Evolutionary conservation across 1,284 basidiomycete species (phyloP).

Genomic region (Pterula multifida): DNA sequence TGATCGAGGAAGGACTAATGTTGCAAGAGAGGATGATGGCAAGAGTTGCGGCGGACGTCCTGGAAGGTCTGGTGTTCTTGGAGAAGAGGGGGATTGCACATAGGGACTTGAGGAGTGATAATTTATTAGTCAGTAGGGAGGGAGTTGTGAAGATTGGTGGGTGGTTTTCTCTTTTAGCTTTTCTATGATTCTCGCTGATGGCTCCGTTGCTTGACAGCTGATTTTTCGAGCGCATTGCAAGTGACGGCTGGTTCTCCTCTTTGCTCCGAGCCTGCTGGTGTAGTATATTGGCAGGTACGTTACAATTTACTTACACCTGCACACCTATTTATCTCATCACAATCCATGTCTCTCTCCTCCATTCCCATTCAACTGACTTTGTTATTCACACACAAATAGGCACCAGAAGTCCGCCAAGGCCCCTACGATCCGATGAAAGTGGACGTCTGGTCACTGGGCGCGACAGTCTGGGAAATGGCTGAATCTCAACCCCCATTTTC

Average conservation of each 20-base stretch:
- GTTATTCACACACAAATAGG: neutral
- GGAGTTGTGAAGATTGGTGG: conserved; percentile 66
- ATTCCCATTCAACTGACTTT: conserved; percentile 3
- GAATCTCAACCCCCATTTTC: conserved; percentile 64
- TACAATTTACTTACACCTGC: conserved; percentile 1
- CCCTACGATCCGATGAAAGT: conserved; percentile 63
- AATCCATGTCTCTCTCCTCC: neutral
- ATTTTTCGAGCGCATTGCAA: conserved; percentile 63
- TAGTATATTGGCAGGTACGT: conserved; percentile 64
- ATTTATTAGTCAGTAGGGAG: conserved; percentile 51
- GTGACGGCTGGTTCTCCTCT: conserved; percentile 36
- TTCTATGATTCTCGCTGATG: conserved; percentile 5
- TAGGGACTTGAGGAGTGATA: conserved; percentile 71
- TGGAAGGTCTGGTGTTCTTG: conserved; percentile 52
- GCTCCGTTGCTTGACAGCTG: conserved; percentile 31
- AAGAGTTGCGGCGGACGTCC: conserved; percentile 60
- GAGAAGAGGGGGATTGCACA: conserved; percentile 57
- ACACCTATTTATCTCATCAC: conserved; percentile 14
- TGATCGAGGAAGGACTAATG: conserved; percentile 46
- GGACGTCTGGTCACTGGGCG: conserved; percentile 72
- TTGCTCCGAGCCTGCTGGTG: conserved; percentile 47
- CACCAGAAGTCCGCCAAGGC: conserved; percentile 26
- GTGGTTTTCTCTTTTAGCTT: conserved; percentile 15
- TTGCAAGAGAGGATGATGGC: conserved; percentile 56
- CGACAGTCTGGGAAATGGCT: conserved; percentile 73